phyloP scores from a whole-genome alignment of 2,329 filamentous ascomycete species.

The Fusarium luffae region DNA sequence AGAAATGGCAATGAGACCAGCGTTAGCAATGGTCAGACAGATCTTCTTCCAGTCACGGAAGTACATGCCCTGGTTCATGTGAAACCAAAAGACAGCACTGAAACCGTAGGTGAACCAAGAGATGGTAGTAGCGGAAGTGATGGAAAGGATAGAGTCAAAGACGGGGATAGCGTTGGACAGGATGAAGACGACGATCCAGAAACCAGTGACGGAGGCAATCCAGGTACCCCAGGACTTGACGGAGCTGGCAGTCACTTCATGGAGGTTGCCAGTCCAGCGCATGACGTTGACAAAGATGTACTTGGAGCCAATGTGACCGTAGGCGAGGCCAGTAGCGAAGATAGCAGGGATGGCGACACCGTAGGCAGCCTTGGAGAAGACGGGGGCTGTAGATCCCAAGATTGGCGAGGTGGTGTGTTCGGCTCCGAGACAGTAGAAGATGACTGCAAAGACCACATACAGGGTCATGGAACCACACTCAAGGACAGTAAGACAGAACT shows the following conservation, averaged over 20 bases:
- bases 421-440: conserved; percentile 42
- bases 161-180: conserved; percentile 47
- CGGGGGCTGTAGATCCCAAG: conserved; percentile 33
- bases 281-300: conserved; percentile 41
- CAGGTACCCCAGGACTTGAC: conserved; percentile 44
- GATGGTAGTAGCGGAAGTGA: conserved; percentile 44
- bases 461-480: conserved; percentile 36
- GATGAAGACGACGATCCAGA: conserved; percentile 45
- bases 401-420: conserved; percentile 39
- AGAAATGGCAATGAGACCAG: conserved; percentile 33
- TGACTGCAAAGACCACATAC: conserved; percentile 40
- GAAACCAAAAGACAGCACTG: conserved; percentile 44
- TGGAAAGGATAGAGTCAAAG: conserved; percentile 46
- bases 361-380: conserved; percentile 40
- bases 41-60: conserved; percentile 43
- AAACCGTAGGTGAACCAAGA: conserved; percentile 46
- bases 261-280: conserved; percentile 28
- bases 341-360: conserved; percentile 40
- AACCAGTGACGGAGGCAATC: conserved; percentile 39
- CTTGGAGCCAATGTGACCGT: conserved; percentile 45
- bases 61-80: conserved; percentile 33
- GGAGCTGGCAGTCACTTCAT: conserved; percentile 37
- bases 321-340: conserved; percentile 39
- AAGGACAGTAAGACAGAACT: conserved; percentile 34
- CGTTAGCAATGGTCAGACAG: conserved; percentile 33